Conservation (phyloP, 164 flowering plant species). For the Magnolia officinalis region DNA sequence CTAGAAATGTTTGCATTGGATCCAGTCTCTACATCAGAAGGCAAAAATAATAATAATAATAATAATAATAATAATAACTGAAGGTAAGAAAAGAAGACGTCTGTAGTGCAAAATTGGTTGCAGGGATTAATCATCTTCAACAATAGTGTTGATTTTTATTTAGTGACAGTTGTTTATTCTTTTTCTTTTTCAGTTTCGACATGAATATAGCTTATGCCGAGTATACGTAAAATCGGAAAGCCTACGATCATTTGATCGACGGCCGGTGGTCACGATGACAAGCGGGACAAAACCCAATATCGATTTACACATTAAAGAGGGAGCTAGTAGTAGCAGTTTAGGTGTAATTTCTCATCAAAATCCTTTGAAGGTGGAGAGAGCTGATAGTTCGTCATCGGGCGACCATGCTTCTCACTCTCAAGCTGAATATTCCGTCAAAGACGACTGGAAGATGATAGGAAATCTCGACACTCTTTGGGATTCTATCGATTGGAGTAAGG, state of each 20-base stretch:
- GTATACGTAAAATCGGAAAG: constrained; percentile 56
- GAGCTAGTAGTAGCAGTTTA: not conserved
- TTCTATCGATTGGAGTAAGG: constrained; percentile 8
- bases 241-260: constrained; percentile 61
- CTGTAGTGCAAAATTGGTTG: too few relatives aligned
- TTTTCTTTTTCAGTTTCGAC: constrained; percentile 39
- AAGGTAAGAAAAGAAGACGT: too few relatives aligned
- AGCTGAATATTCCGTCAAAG: not conserved
- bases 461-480: constrained; percentile 15
- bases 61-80: too few relatives aligned
- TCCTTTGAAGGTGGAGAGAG: constrained; percentile 12
- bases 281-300: not conserved
- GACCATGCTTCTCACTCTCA: constrained; percentile 2
- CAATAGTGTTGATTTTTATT: not conserved
- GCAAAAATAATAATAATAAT: too few relatives aligned
- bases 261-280: constrained; percentile 28
- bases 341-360: constrained; percentile 7
- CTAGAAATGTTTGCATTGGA: too few relatives aligned
- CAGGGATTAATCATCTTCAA: not conserved
- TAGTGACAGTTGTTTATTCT: not conserved
- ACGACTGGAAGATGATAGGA: constrained; percentile 11
- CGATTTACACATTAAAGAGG: not conserved
- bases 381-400: constrained; percentile 29
- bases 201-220: constrained; percentile 58
- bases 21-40: too few relatives aligned